These are phyloP conservation scores for Globisporangium heterothallicum DNA, from an alignment of 352 stramenopile genomes.

Conservation along the genomic window DNA sequence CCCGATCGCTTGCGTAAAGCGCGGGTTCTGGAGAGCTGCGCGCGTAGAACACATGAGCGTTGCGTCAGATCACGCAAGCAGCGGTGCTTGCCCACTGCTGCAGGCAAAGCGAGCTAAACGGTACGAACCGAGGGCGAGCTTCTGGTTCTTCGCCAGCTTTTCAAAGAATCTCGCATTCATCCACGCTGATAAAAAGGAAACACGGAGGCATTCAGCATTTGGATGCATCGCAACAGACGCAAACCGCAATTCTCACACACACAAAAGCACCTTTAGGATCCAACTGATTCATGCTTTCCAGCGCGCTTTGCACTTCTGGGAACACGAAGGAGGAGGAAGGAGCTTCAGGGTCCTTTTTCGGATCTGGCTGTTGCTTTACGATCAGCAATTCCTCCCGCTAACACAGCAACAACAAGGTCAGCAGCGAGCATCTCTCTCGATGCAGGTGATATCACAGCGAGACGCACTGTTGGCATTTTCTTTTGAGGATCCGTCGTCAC, in stretches of 20 bases:
- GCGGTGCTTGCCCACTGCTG: not conserved
- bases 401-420: not conserved
- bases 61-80: not conserved
- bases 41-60: not conserved
- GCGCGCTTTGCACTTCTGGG: slow-evolving; percentile 66
- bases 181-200: slow-evolving; percentile 41
- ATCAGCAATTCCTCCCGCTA: slow-evolving; percentile 41
- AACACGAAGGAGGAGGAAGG: slow-evolving; percentile 43
- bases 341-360: not conserved
- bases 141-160: slow-evolving; percentile 55
- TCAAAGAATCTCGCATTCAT: slow-evolving; percentile 69
- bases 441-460: not conserved
- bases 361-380: slow-evolving; percentile 8
- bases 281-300: slow-evolving; percentile 53
- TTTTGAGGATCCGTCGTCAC: too few relatives aligned
- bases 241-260: not conserved
- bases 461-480: slow-evolving; percentile 6
- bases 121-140: slow-evolving; percentile 45
- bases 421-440: too few relatives aligned
- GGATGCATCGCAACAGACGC: not conserved
- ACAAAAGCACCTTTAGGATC: slow-evolving; percentile 45
- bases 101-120: not conserved
- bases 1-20: slow-evolving; percentile 59
- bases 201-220: not conserved
- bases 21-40: slow-evolving; percentile 58